A percentile compares a stretch with the other conserved stretches of the same genome.
These are phyloP conservation scores for Rhodotorula kratochvilovae DNA, from an alignment of 768 basidiomycete genomes.

Conservation along the genomic window DNA sequence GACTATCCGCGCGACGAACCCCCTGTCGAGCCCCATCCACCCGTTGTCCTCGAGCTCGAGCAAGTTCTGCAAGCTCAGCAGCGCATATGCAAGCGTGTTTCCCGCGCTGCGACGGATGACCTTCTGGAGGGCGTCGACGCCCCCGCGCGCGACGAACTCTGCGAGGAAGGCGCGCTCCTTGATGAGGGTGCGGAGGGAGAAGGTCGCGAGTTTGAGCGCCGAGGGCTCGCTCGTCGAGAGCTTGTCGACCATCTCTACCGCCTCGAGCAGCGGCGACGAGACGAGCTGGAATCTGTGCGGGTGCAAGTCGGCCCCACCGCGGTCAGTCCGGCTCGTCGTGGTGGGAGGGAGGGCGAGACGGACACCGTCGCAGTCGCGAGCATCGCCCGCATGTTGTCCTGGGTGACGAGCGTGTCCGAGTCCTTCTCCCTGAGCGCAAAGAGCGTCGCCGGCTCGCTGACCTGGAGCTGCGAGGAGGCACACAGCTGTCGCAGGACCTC, in stretches of 20 bases:
- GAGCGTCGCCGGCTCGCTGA: constrained; percentile 65
- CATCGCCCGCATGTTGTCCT: constrained; percentile 76
- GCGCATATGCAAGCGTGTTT: constrained; percentile 81
- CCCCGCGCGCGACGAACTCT: constrained; percentile 70
- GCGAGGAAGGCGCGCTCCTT: constrained; percentile 59
- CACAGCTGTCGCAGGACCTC: constrained; percentile 36
- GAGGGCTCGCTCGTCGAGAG: constrained; percentile 60
- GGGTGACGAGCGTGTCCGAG: constrained; percentile 73
- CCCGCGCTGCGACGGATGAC: constrained; percentile 66
- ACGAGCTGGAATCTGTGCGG: neutral
- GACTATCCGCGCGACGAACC: constrained; percentile 56
- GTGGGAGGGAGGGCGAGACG: neutral
- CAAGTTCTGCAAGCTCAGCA: constrained; percentile 77
- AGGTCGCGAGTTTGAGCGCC: constrained; percentile 64
- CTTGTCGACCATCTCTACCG: constrained; percentile 68
- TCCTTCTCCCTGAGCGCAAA: constrained; percentile 77
- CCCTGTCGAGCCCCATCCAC: constrained; percentile 66
- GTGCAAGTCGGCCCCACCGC: neutral
- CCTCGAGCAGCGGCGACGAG: constrained; percentile 62
- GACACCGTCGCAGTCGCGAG: constrained; percentile 54
- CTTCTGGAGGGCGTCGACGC: constrained; percentile 65
- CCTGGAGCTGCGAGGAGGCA: constrained; percentile 54
- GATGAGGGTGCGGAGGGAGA: constrained; percentile 73
- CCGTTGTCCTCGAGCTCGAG: constrained; percentile 76
- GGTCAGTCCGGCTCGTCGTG: neutral